These are phyloP conservation scores for Hypoxylon sp. DNA, from an alignment of 2,329 filamentous ascomycete species.

Conservation along the genomic window DNA sequence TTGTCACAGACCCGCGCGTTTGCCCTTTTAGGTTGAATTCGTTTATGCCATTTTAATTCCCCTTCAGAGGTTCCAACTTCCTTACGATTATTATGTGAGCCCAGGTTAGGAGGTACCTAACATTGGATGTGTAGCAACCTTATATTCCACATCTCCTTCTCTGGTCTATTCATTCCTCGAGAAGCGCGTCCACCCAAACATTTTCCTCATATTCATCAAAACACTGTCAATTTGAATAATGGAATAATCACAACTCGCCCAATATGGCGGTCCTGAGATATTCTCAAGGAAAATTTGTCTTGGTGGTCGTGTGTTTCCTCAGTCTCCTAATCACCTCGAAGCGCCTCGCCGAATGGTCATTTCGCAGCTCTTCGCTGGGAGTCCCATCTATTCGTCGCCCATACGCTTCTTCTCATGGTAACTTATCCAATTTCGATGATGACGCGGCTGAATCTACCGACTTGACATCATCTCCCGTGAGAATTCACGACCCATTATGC, in stretches of 20 bases:
- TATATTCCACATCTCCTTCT: background rate
- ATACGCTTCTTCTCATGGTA: background rate
- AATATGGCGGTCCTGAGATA: conserved; percentile 34
- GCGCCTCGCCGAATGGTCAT: conserved; percentile 52
- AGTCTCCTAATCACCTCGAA: conserved; percentile 56
- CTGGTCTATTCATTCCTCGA: background rate
- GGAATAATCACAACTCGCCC: background rate
- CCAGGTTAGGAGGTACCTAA: no score
- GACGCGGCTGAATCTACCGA: conserved; percentile 22
- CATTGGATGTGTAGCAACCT: background rate
- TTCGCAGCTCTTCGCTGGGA: conserved; percentile 41
- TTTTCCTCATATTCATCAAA: background rate
- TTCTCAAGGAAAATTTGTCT: conserved; percentile 37
- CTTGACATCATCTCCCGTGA: background rate
- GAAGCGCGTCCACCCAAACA: background rate
- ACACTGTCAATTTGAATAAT: background rate
- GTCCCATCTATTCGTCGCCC: conserved; percentile 8
- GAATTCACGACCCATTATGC: conserved; percentile 47
- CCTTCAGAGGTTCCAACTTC: background rate
- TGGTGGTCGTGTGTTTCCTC: conserved; percentile 51
- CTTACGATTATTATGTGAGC: conserved; percentile 2
- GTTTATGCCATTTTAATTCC: background rate
- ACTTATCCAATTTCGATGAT: background rate
- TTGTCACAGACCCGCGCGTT: background rate
- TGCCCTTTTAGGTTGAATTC: background rate